Conservation (phyloP, 768 basidiomycete species). For the Leccinellum rugosiceps region DNA sequence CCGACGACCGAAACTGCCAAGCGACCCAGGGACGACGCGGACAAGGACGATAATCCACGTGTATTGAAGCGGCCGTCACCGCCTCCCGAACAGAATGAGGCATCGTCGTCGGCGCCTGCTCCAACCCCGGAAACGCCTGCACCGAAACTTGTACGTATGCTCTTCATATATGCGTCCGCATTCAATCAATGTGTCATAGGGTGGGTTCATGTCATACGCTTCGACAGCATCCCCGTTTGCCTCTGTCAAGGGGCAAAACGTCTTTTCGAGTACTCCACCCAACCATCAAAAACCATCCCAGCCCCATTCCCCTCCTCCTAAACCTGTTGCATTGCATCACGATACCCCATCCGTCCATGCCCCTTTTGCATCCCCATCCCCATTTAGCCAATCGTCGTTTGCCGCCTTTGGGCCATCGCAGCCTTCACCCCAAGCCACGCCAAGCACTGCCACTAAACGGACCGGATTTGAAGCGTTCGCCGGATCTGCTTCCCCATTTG, state of each 20-base stretch:
- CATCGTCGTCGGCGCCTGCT: slow-evolving; percentile 4
- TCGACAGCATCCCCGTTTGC: slow-evolving; percentile 73
- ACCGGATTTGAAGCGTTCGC: slow-evolving; percentile 59
- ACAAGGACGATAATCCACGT: slow-evolving; percentile 61
- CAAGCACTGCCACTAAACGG: slow-evolving; percentile 44
- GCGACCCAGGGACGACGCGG: slow-evolving; percentile 59
- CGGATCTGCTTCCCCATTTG: slow-evolving; percentile 49
- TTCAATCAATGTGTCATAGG: slow-evolving; percentile 33
- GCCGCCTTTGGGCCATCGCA: slow-evolving; percentile 16
- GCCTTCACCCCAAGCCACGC: slow-evolving; percentile 16
- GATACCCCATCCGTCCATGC: slow-evolving; percentile 22
- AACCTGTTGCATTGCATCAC: slow-evolving; percentile 15
- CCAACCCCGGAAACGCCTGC: slow-evolving; percentile 26
- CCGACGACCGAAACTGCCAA: slow-evolving; percentile 43
- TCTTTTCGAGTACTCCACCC: slow-evolving; percentile 31
- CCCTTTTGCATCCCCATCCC: slow-evolving; percentile 22
- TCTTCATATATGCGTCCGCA: slow-evolving; percentile 1
- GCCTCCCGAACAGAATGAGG: slow-evolving; percentile 52
- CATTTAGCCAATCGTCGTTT: slow-evolving; percentile 22
- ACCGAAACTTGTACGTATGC: slow-evolving; percentile 46
- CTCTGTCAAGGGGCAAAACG: slow-evolving; percentile 64
- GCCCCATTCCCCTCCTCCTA: slow-evolving; percentile 23
- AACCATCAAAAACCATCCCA: slow-evolving; percentile 27
- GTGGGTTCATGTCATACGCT: slow-evolving; percentile 80
- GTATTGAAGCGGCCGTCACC: slow-evolving; percentile 62